Base-by-base conservation (phyloP, 805 yeast species). In the Blastobotrys robertii region DNA sequence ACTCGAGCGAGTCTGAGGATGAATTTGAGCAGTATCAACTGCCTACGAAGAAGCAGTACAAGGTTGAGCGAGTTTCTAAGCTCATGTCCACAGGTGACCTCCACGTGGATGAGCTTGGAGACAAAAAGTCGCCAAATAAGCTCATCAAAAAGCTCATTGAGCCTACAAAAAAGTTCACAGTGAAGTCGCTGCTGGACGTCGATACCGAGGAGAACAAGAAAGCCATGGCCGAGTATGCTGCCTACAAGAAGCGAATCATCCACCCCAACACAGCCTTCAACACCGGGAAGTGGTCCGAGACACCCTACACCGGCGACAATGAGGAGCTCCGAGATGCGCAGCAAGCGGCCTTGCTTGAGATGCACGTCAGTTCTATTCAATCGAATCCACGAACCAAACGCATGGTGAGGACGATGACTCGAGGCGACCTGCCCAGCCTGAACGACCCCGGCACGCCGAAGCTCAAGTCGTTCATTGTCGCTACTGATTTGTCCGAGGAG, bases 401-500 rank as follows among this genome's bases (percentile, higher is more conserved):
- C 42, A 80, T 77, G n/a, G 68, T 81, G 12, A 74, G 82, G 49
- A 80, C 84, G 4, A 70, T 83, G 32, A 79, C 85, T 2, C 66
- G 87, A 48, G 88, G 88, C 2, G 69, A 72, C 48, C 77, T 77
- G 52, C 79, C 78, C 54, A 72, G 72, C 47, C 59, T 74, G 7
- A 44, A 44, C 14, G 50, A 47, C 11, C 44, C 44, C 15, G 36
- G 30, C 54, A 49, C 19, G 29, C 44, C 39, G 34, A 51, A 48
- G 40, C 49, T 43, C 25, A 76, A 77, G 51, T 74, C 84, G 56
- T 85, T 79, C 59, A 63, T 87, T 38, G 72, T 86, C 14, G 85
- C 92, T 55, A 74, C 82, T 66, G 96, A 88, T 58, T 72, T 82
- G 49, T 78, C 90, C 3, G 82, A 85, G 0, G 96, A 86, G 57